Evolutionary conservation across 2,329 filamentous ascomycete genomes (phyloP).

Genomic region (Scytalidium lignicola): DNA sequence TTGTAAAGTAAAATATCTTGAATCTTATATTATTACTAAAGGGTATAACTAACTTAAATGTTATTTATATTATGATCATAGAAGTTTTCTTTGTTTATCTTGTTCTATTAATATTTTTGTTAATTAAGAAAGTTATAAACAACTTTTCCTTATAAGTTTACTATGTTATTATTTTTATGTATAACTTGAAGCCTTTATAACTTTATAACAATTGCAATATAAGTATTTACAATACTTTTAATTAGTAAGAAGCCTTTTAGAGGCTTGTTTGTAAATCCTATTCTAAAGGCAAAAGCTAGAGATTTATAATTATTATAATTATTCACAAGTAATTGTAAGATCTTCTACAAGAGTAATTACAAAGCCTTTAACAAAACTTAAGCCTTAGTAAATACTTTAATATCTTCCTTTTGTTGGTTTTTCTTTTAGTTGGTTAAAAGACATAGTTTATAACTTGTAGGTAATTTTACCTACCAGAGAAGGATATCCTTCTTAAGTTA

Average conservation of each 20-base stretch:
- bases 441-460: not conserved
- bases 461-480: not conserved
- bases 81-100: not conserved
- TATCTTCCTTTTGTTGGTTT: not conserved
- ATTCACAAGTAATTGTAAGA: not conserved
- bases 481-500: slow-evolving; percentile 7
- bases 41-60: slow-evolving; percentile 2
- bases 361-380: not conserved
- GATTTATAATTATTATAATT: slow-evolving; percentile 1
- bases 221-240: slow-evolving; percentile 1
- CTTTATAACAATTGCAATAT: slow-evolving; percentile 3
- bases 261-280: not conserved
- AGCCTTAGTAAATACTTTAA: not conserved
- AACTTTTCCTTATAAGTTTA: not conserved
- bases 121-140: slow-evolving; percentile 1
- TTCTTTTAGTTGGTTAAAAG: not conserved
- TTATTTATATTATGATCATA: slow-evolving; percentile 2
- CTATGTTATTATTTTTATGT: slow-evolving; percentile 1
- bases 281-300: not conserved
- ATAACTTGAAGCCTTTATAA: slow-evolving; percentile 2
- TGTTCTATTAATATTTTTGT: not conserved
- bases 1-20: slow-evolving; percentile 1
- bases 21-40: slow-evolving; percentile 1
- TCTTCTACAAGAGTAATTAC: slow-evolving; percentile 1
- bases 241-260: slow-evolving; percentile 1